Conservation (phyloP, 331 rosid species). For the Phaseolus coccineus region DNA sequence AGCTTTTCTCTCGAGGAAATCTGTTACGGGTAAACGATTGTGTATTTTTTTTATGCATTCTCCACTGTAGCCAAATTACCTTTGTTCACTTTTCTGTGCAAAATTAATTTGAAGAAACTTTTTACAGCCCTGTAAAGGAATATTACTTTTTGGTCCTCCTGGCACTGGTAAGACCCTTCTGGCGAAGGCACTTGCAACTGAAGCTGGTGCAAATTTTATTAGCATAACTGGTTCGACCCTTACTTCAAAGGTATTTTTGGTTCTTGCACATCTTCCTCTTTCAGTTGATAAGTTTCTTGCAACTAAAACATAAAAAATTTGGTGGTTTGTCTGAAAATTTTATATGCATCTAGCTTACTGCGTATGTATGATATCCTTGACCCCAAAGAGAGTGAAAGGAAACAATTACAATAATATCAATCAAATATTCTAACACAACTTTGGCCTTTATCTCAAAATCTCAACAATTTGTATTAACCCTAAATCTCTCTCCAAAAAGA, state of each 20-base stretch:
- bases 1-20: constrained; percentile 92
- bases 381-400: background rate
- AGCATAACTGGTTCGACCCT: constrained; percentile 97
- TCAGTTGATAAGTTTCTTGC: constrained; percentile 31
- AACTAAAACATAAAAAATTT: background rate
- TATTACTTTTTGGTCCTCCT: constrained; percentile 98
- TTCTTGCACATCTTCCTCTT: constrained; percentile 2
- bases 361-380: background rate
- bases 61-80: constrained; percentile 11
- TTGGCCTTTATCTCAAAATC: background rate
- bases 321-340: background rate
- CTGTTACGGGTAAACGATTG: constrained; percentile 78
- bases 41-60: constrained; percentile 38
- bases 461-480: background rate
- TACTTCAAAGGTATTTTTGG: constrained; percentile 81
- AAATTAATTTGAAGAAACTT: constrained; percentile 37
- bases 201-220: constrained; percentile 97
- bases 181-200: constrained; percentile 98
- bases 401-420: background rate
- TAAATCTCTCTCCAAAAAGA: background rate
- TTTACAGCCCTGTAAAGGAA: constrained; percentile 95
- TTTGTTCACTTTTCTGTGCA: constrained; percentile 38
- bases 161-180: constrained; percentile 99
- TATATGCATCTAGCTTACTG: background rate
- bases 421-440: background rate